Conservation (phyloP, 257 asterid species). For the Solanum pennellii region DNA sequence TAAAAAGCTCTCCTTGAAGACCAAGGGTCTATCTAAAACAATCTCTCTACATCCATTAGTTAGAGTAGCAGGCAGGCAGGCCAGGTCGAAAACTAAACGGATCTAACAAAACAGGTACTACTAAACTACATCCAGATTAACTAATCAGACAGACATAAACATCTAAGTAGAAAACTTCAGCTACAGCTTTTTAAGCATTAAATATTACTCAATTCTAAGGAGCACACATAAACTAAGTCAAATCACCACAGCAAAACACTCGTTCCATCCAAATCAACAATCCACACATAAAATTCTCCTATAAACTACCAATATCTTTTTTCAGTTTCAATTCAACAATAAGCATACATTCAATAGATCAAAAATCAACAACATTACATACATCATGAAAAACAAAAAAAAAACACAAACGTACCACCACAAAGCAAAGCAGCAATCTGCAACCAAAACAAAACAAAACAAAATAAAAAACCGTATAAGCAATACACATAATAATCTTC, state of each 20-base stretch:
- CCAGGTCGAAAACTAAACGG: neutral
- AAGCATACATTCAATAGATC: conserved; percentile 1
- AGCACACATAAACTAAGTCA: neutral
- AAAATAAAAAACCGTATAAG: neutral
- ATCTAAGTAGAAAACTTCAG: neutral
- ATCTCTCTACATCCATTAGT: neutral
- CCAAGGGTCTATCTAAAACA: neutral
- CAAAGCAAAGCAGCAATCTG: conserved; percentile 89
- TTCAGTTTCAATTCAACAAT: neutral
- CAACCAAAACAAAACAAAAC: conserved; percentile 3
- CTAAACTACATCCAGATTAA: neutral
- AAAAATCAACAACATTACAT: neutral
- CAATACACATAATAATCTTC: neutral
- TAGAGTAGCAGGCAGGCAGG: neutral
- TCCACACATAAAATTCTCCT: neutral
- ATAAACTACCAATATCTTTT: neutral
- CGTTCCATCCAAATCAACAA: neutral
- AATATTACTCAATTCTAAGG: neutral
- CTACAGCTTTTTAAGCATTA: neutral
- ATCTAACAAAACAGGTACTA: neutral
- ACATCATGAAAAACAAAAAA: neutral
- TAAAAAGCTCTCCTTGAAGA: neutral
- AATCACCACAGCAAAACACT: neutral
- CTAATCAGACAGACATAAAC: neutral
- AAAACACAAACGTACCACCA: conserved; percentile 64